Evolutionary conservation across 2,329 filamentous ascomycete genomes (phyloP).

Genomic region (Cercospora berteroae): DNA sequence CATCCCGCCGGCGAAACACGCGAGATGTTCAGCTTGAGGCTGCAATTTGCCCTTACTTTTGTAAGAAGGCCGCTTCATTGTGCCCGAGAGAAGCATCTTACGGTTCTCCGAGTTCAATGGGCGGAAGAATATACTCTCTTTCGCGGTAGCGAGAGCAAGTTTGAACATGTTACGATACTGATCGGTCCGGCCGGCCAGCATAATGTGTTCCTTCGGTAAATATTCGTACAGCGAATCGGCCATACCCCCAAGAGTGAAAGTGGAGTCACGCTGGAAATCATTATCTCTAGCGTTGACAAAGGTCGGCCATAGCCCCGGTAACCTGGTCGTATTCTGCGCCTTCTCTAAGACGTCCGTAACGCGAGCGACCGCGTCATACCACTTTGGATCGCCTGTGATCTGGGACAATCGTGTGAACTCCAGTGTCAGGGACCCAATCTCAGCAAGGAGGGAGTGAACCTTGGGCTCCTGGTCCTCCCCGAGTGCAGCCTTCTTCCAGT

Average conservation of each 20-base stretch:
- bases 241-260: constrained; percentile 39
- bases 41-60: constrained; percentile 18
- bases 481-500: constrained; percentile 47
- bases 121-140: constrained; percentile 47
- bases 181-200: constrained; percentile 32
- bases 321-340: constrained; percentile 53
- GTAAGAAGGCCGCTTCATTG: constrained; percentile 16
- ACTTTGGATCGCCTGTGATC: constrained; percentile 59
- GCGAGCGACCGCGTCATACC: constrained; percentile 61
- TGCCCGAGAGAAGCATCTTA: constrained; percentile 26
- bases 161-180: constrained; percentile 50
- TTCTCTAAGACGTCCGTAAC: constrained; percentile 57
- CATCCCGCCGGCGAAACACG: constrained; percentile 71
- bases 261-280: constrained; percentile 35
- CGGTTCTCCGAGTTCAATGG: constrained; percentile 45
- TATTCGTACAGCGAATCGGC: constrained; percentile 40
- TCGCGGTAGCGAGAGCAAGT: constrained; percentile 48
- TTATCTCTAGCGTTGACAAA: constrained; percentile 48
- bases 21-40: constrained; percentile 42
- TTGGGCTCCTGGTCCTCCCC: constrained; percentile 36
- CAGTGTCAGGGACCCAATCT: constrained; percentile 59
- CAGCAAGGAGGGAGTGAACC: constrained; percentile 45
- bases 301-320: constrained; percentile 64
- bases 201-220: constrained; percentile 32
- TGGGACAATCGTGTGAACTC: constrained; percentile 65